These are phyloP conservation scores for Nannochloris sp. DNA, from an alignment of 139 green algal genomes.

Conservation along the genomic window DNA sequence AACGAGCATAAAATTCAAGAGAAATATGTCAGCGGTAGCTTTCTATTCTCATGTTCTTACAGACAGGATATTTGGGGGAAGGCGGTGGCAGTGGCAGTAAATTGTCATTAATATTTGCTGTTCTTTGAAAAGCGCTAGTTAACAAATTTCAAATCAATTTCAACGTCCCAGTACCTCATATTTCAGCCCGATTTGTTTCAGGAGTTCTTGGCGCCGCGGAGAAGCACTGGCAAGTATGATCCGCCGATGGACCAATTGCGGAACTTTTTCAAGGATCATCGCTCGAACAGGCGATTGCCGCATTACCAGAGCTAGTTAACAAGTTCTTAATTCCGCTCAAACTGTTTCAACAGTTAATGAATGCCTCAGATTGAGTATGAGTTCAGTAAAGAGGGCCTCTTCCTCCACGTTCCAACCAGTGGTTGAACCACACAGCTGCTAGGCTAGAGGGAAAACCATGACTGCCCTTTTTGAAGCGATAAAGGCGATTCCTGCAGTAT, in stretches of 20 bases:
- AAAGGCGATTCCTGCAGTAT: too few species aligned
- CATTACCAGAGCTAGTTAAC: not conserved
- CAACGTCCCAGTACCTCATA: too few species aligned
- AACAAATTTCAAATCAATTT: conserved; percentile 42
- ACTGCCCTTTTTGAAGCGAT: too few species aligned
- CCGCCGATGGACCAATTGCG: conserved; percentile 28
- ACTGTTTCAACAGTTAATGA: not conserved
- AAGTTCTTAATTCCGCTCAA: not conserved
- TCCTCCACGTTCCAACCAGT: too few species aligned
- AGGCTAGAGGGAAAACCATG: too few species aligned
- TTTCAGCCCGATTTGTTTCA: conserved; percentile 57
- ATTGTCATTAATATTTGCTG: not conserved
- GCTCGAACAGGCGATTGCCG: not conserved
- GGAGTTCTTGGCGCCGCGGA: conserved; percentile 55
- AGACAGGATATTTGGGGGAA: not conserved
- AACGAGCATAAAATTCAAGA: not conserved
- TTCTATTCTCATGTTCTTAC: not conserved
- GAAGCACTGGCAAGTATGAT: conserved; percentile 62
- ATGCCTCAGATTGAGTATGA: too few species aligned
- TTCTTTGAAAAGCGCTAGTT: not conserved
- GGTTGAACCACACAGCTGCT: too few species aligned
- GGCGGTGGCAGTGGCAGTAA: not conserved
- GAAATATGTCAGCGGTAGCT: not conserved
- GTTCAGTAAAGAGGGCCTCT: too few species aligned
- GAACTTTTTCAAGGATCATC: conserved; percentile 53